Evolutionary conservation across 139 green algal species (phyloP), one percentile per base, ranked within the genome.

Genomic region (Trebouxia sp.): DNA sequence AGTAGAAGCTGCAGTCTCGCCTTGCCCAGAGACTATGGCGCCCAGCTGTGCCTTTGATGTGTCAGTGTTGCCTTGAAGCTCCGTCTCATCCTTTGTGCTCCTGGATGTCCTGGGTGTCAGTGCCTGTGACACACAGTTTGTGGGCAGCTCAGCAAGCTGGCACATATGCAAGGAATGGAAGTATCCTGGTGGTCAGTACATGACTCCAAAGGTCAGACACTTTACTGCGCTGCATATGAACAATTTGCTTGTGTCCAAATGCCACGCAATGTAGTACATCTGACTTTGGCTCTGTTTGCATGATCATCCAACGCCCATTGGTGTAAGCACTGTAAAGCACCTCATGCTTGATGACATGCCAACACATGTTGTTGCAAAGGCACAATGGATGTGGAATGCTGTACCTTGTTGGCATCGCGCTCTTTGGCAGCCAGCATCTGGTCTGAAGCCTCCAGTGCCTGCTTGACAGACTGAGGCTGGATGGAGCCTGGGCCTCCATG

Each of bases 381-480:
- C n/a, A n/a, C n/a, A n/a, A n/a, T n/a, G 15, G 47, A 53, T 53
- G 14, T 53, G 47, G 47, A 1, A 53, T 14, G 28, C 20, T 35
- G 5, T 5, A 72, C 62, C 62, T 72, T 72, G 62, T 72, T 72
- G 32, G 9, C 62, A 42, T 72, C 62, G 0, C 62, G 62, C 15
- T 72, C 62, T 26, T 72, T 72, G 15, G 32, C 35, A 15, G 62
- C 62, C 32, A 72, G 20, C 62, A 72, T 72, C 12, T 28, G 32
- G 32, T 72, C 62, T 43, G 62, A 72, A 30, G 62, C 62, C 35
- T 72, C 62, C 62, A 72, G 32, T 9, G 62, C 62, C 62, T 45
- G 62, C 37, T 72, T 72, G 32, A 72, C 39, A n/a, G 69, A 53
- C 69, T 77, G 41, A 10, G 69, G 69, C 42, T 77, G 69, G 1